phyloP scores from a whole-genome alignment of 1,139 yeast species.

The Yamadazyma atmosphaerica region DNA sequence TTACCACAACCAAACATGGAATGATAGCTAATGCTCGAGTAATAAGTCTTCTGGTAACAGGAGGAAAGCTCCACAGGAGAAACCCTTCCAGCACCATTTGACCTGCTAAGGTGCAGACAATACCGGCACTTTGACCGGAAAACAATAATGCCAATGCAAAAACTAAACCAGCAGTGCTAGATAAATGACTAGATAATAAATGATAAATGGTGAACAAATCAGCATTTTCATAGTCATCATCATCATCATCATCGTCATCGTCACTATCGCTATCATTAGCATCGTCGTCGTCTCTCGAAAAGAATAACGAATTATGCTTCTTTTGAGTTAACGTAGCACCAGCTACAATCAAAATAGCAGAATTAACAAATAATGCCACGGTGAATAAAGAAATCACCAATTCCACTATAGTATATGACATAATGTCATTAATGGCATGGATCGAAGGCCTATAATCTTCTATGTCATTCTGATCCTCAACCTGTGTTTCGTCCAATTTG shows the following conservation, averaged over 20 bases:
- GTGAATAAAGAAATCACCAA: conserved; percentile 66
- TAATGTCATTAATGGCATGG: conserved; percentile 65
- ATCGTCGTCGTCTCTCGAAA: conserved; percentile 10
- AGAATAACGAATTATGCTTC: conserved; percentile 1
- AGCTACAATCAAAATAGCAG: conserved; percentile 75
- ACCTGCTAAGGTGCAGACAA: conserved; percentile 96
- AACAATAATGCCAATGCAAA: conserved; percentile 90
- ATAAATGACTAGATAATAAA: conserved; percentile 67
- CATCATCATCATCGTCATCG: conserved; percentile 28
- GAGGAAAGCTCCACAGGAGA: conserved; percentile 78
- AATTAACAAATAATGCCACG: conserved; percentile 76
- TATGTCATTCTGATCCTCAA: conserved; percentile 9
- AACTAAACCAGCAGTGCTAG: conserved; percentile 89
- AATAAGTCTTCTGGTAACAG: conserved; percentile 79
- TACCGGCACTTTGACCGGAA: conserved; percentile 98
- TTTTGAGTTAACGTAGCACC: conserved; percentile 57
- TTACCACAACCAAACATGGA: conserved; percentile 83
- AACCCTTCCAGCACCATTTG: conserved; percentile 97
- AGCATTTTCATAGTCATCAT: conserved; percentile 55
- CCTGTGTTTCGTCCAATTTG: neutral
- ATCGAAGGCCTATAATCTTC: conserved; percentile 62
- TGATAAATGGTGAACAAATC: conserved; percentile 85
- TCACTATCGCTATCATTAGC: conserved; percentile 53
- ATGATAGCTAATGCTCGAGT: conserved; percentile 85
- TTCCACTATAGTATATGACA: conserved; percentile 68